Evolutionary conservation across 257 asterid species (phyloP).

Genomic region (Nicotiana noctiflora): DNA sequence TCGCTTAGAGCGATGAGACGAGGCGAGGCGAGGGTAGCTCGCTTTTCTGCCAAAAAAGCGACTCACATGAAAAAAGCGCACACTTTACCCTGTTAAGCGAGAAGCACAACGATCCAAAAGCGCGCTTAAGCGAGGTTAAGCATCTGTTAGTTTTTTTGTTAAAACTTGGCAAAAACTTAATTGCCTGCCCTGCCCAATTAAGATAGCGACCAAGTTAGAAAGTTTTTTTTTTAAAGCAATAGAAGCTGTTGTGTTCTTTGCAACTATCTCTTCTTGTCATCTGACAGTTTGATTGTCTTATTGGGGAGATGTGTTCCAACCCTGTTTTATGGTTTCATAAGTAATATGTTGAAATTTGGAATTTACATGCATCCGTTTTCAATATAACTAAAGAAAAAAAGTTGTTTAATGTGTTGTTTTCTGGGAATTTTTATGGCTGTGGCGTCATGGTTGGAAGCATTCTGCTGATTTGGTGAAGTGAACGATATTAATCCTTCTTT

Average conservation of each 20-base stretch:
- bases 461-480: background rate
- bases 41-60: too few species aligned
- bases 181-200: background rate
- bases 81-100: too few species aligned
- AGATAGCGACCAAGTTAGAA: background rate
- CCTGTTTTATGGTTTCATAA: background rate
- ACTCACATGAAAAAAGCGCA: too few species aligned
- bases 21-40: too few species aligned
- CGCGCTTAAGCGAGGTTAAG: too few species aligned
- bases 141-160: too few species aligned
- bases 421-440: background rate
- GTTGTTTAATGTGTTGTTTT: background rate
- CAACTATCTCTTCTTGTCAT: background rate
- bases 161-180: too few species aligned
- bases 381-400: background rate
- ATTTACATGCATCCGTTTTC: background rate
- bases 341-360: background rate
- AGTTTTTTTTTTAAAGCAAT: background rate
- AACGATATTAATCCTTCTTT: background rate
- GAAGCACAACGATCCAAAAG: too few species aligned
- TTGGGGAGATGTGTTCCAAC: background rate
- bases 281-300: background rate
- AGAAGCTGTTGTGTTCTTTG: background rate
- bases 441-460: background rate
- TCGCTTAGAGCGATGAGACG: too few species aligned